Base-by-base conservation (phyloP, 495 filamentous ascomycete genomes). In the Chaetomium cochliodes region DNA sequence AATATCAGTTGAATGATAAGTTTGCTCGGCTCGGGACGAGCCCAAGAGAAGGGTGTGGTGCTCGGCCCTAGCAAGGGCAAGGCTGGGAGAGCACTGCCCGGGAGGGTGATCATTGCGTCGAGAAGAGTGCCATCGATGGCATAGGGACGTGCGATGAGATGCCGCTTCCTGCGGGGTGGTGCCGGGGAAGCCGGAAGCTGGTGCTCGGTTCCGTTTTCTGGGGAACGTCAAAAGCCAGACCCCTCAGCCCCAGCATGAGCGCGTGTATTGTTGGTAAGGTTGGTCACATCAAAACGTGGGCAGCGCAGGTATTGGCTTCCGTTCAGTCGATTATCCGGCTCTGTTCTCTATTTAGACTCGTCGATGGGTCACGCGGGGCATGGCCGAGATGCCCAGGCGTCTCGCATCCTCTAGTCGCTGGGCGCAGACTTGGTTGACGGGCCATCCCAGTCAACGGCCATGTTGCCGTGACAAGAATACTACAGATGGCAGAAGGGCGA, bases 371-470 rank as follows among this genome's bases (percentile, higher is more conserved):
- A 60, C 28, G 58, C 18, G 58, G 58, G 22, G n/a, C 15, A 5
- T 9, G 46, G 5, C 28, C 46, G 58, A 39, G 58, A 60, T 42
- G 58, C 33, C 46, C 58, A 41, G 26, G 58, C 58, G 23, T 46
- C 33, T 37, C 3, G 33, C 23, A 1, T 9, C 8, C 33, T 37
- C 9, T 37, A 7, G 9, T 5, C 6, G 3, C n/a, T 51, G 44
- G 26, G 28, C n/a, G 5, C 18, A 1, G 44, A 18, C 28, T 60
- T 30, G 42, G 41, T 25, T 15, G 20, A 12, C 3, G 57, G 16
- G 15, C n/a, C 37, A 22, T 46, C 25, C 42, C 42, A 16, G 6
- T 44, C 41, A 15, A 44, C 41, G 41, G 18, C 41, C 0, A 44
- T 18, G 13, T 18, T 44, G 41, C 16, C 41, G 41, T 44, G 13